These are phyloP conservation scores for Phaeosphaeriaceae sp. DNA, from an alignment of 2,329 filamentous ascomycete species.

Conservation along the genomic window DNA sequence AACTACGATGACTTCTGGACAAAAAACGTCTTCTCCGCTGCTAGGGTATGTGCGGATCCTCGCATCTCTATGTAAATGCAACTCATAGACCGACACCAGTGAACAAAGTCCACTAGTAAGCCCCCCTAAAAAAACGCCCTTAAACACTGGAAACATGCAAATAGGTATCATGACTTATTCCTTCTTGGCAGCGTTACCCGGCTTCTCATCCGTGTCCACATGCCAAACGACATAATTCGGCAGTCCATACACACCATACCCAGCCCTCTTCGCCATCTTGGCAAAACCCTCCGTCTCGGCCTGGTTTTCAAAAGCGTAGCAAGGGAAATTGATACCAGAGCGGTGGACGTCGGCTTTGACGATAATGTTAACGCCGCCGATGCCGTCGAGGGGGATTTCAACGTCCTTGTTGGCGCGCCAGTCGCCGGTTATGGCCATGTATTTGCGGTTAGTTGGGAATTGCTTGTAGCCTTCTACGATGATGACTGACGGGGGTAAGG, in stretches of 20 bases:
- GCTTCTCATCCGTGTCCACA: conserved; percentile 94
- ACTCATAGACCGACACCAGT: too few relatives aligned
- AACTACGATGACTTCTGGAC: too few relatives aligned
- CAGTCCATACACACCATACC: conserved; percentile 88
- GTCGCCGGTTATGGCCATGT: conserved; percentile 91
- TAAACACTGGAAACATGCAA: background rate
- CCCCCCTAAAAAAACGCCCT: background rate
- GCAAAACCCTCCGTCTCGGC: conserved; percentile 98
- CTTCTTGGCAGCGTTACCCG: conserved; percentile 65
- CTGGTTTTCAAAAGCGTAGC: conserved; percentile 97
- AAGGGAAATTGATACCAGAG: conserved; percentile 96
- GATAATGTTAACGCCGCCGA: conserved; percentile 95
- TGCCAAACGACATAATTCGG: conserved; percentile 99
- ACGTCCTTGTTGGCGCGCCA: conserved; percentile 91
- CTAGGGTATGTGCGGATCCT: conserved; percentile 1
- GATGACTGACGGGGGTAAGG: conserved; percentile 78
- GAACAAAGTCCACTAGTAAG: too few relatives aligned
- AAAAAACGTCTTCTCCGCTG: background rate
- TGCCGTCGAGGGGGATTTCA: conserved; percentile 90
- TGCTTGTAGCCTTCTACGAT: conserved; percentile 96
- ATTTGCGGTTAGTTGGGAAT: conserved; percentile 85
- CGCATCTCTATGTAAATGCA: conserved; percentile 3
- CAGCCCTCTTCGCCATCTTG: conserved; percentile 96
- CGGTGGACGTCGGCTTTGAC: conserved; percentile 98
- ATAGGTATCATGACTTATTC: background rate